Evolutionary conservation across 2,329 filamentous ascomycete genomes (phyloP), one percentile per base, ranked within the genome.

Genomic region (Monilinia fructigena): DNA sequence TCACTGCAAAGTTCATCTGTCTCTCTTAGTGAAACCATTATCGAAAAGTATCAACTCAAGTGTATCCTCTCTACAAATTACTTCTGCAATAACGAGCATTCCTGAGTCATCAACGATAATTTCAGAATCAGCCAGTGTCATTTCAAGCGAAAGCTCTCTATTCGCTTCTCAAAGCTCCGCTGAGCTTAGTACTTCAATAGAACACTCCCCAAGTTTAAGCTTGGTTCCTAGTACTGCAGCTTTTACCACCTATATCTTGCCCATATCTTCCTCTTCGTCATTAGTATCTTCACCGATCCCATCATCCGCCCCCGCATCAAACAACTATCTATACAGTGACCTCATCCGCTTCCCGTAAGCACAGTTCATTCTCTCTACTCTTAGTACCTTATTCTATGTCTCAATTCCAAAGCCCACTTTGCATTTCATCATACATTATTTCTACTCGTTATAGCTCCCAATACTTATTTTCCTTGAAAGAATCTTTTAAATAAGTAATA

Each of bases 181-280:
- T 14, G 56, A 38, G 18, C 42, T n/a, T 23, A 50, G 28, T 8
- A 50, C 56, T 60, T 60, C 56, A 18, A 38, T 12, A 3, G 28
- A 38, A 50, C 5, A 23, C 12, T 38, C 31, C 12, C n/a, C 58
- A 26, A 35, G 28, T 50, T 50, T 28, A 14, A 60, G 58, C n/a
- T 60, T 60, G 7, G 12, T 60, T 26, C 28, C 28, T 6, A 60
- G 58, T 38, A 60, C 58, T 10, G 45, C 58, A 38, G 45, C 45
- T 50, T 60, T 45, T 20, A 60, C 58, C 45, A 60, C 58, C 6
- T 60, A 60, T 28, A 26, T 18, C n/a, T 38, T 26, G 14, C 28
- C 11, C 31, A 11, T 23, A 38, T 20, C 58, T 4, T 60, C 58
- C 10, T 55, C 53, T 23, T 60, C 58, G 42, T 38, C 45, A 4